Conservation (phyloP, 1,284 basidiomycete genomes). For the Cryptococcus sp. region DNA sequence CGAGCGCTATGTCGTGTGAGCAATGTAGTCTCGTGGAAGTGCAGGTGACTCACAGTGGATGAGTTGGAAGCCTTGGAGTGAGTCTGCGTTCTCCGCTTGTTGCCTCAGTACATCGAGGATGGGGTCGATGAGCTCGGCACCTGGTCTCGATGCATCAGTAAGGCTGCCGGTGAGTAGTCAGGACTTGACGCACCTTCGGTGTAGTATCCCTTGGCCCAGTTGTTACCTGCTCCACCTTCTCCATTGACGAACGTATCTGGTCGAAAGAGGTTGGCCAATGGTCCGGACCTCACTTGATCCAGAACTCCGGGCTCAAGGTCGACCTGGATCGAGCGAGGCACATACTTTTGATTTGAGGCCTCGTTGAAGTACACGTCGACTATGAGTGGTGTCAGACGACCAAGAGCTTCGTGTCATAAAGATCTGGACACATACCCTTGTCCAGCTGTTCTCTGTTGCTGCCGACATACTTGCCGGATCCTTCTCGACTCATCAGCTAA, state of each 20-base stretch:
- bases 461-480: conserved; percentile 44
- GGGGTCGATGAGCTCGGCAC: conserved; percentile 86
- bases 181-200: conserved; percentile 67
- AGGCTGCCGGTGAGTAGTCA: background rate
- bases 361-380: conserved; percentile 55
- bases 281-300: conserved; percentile 64
- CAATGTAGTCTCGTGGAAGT: background rate
- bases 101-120: conserved; percentile 74
- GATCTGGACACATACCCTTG: conserved; percentile 26
- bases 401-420: too few species aligned
- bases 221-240: conserved; percentile 60
- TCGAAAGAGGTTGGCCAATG: conserved; percentile 65
- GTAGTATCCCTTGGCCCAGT: conserved; percentile 62
- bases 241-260: conserved; percentile 84
- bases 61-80: conserved; percentile 91
- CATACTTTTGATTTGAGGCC: conserved; percentile 59
- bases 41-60: conserved; percentile 64
- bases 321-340: conserved; percentile 90
- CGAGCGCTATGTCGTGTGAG: conserved; percentile 59
- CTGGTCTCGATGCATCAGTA: conserved; percentile 49
- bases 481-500: conserved; percentile 13
- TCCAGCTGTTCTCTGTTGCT: conserved; percentile 44
- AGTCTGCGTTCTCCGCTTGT: conserved; percentile 79
- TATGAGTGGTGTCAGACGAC: conserved; percentile 3
- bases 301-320: conserved; percentile 91